phyloP scores from a whole-genome alignment of 2,329 filamentous ascomycete genomes.

The Ophiostoma ips region DNA sequence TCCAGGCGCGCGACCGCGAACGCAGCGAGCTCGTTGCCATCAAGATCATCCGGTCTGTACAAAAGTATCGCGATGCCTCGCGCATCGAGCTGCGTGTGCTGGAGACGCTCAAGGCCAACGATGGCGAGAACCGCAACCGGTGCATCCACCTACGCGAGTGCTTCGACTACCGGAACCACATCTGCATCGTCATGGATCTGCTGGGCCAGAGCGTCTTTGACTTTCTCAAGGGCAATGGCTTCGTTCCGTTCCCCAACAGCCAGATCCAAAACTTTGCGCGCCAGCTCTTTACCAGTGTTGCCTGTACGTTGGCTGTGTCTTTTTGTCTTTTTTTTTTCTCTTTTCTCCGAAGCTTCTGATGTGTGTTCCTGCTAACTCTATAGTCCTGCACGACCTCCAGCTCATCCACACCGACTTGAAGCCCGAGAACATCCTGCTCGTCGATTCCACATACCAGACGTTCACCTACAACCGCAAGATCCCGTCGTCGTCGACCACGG shows the following conservation, averaged over 20 bases:
- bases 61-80: constrained; percentile 94
- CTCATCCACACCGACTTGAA: constrained; percentile 82
- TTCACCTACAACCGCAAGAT: constrained; percentile 59
- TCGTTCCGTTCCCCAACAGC: constrained; percentile 94
- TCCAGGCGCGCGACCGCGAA: constrained; percentile 72
- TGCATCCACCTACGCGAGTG: constrained; percentile 95
- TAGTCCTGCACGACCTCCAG: constrained; percentile 91
- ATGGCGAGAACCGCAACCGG: constrained; percentile 80
- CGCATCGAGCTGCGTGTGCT: constrained; percentile 88
- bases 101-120: constrained; percentile 82
- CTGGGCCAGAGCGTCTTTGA: constrained; percentile 96
- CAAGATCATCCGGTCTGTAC: constrained; percentile 96
- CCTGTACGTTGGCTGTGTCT: constrained; percentile 50
- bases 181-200: constrained; percentile 67
- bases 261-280: constrained; percentile 96
- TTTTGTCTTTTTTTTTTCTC: not conserved
- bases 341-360: no score
- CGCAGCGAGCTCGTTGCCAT: constrained; percentile 74
- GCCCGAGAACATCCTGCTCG: constrained; percentile 56
- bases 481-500: constrained; percentile 49
- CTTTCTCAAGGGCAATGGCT: constrained; percentile 88
- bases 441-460: constrained; percentile 51
- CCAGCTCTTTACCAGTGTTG: constrained; percentile 94
- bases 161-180: constrained; percentile 94
- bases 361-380: not conserved